Evolutionary conservation across 306 rosid species (phyloP), one percentile per base, ranked within the genome.

Genomic region (Rosa lucieae): DNA sequence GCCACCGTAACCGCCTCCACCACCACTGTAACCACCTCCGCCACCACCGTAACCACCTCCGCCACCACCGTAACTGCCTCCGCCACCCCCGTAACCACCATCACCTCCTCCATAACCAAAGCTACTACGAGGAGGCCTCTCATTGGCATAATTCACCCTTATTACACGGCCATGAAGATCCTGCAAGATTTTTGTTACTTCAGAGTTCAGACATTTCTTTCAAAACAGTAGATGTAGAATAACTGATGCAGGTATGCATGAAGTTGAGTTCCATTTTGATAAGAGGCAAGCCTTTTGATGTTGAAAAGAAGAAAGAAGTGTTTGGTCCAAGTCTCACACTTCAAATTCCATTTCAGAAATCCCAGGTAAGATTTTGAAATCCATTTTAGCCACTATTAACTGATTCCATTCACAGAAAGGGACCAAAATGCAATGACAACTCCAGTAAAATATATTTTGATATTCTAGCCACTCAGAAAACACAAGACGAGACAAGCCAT

Each of bases 91-190:
- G 12, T 84, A 83, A 15, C 83, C 84, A 13, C 86, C 89, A 20
- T 80, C 68, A 10, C 73, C 81, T 7, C 81, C 84, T 8, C 63
- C 63, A 8, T 10, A n/a, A 18, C 65, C 26, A 3, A 37, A 73
- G 39, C 15, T 74, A n/a, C n/a, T 10, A 37, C 91, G 97, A 61
- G 47, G 89, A 51, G 67, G 62, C 86, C 89, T 96, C 1, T 96
- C 97, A 73, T 79, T 93, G 21, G 99, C 98, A 83, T 88, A 96
- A 58, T 90, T 90, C 77, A 96, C 97, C 87, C 87, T 90, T 32
- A 96, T 82, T 1, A 35, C 81, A 53, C 97, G 99, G 70, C 98
- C 97, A 77, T 96, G 93, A 78, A 96, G 97, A 1, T 96, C 99
- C 99, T 96, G 80, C 67, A 21, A 20, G 4, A 47, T 44, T 18